Evolutionary conservation across 129 eudicot genomes (phyloP).

Genomic region (Smallanthus sonchifolius): DNA sequence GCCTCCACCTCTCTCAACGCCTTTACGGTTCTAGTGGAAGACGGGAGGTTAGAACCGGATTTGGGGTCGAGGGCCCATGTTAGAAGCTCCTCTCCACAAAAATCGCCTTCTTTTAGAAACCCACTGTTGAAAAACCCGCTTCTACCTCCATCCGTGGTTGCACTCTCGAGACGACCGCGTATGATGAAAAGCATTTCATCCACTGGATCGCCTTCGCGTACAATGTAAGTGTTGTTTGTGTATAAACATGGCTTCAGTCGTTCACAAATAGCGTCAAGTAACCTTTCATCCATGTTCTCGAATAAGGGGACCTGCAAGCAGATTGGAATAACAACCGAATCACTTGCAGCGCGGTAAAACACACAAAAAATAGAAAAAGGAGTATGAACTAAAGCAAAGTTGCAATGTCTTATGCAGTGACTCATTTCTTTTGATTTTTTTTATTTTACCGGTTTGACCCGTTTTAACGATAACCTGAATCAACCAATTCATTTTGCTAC

Average conservation of each 20-base stretch:
- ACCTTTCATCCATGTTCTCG: conserved; percentile 88
- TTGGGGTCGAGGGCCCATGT: conserved; percentile 94
- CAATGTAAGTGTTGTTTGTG: conserved; percentile 72
- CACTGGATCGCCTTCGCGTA: conserved; percentile 94
- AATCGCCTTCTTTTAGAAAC: conserved; percentile 78
- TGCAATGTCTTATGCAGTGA: background rate
- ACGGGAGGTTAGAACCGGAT: conserved; percentile 80
- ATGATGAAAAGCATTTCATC: conserved; percentile 95
- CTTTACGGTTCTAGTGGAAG: conserved; percentile 86
- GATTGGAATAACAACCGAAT: background rate
- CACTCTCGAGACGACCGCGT: conserved; percentile 95
- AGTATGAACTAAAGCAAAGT: background rate
- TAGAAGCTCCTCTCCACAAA: conserved; percentile 93
- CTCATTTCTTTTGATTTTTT: background rate
- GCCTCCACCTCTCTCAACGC: conserved; percentile 93
- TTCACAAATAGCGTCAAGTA: conserved; percentile 94
- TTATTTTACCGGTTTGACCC: background rate
- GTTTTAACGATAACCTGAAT: background rate
- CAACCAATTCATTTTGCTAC: background rate
- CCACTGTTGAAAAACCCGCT: conserved; percentile 93
- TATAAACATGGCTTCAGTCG: conserved; percentile 85
- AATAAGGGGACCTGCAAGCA: conserved; percentile 76
- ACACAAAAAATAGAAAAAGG: background rate
- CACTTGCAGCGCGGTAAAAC: background rate
- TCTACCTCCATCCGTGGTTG: conserved; percentile 86